These are phyloP conservation scores for Blastomyces percursus DNA, from an alignment of 2,329 filamentous ascomycete genomes.

Conservation along the genomic window DNA sequence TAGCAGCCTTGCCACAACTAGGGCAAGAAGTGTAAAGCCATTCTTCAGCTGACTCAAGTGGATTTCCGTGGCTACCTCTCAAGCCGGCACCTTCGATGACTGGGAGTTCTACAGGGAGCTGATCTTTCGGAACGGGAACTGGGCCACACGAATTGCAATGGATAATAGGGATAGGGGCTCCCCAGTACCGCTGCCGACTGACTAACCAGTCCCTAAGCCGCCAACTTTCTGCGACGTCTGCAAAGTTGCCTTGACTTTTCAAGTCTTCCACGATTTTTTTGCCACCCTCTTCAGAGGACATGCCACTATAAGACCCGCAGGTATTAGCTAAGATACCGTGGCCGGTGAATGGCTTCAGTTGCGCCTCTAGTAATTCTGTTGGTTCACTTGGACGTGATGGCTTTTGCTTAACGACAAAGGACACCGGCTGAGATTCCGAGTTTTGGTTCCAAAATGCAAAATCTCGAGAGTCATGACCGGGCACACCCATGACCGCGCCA, in stretches of 20 bases:
- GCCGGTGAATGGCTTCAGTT: slow-evolving; percentile 44
- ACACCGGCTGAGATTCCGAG: slow-evolving; percentile 47
- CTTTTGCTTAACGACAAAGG: slow-evolving; percentile 46
- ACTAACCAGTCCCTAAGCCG: slow-evolving; percentile 80
- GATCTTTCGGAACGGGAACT: slow-evolving; percentile 63
- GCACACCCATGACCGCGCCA: slow-evolving; percentile 85
- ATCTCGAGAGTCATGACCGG: slow-evolving; percentile 70
- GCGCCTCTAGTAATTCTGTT: slow-evolving; percentile 33
- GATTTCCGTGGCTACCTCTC: slow-evolving; percentile 61
- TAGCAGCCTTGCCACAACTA: slow-evolving; percentile 54
- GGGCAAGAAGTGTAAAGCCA: slow-evolving; percentile 72
- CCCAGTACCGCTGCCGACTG: slow-evolving; percentile 88
- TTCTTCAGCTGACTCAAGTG: slow-evolving; percentile 57
- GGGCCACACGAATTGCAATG: slow-evolving; percentile 68
- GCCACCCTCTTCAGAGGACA: slow-evolving; percentile 52
- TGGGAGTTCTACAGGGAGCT: slow-evolving; percentile 68
- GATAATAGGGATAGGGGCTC: slow-evolving; percentile 76
- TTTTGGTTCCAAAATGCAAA: slow-evolving; percentile 71
- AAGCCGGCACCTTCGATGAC: slow-evolving; percentile 57
- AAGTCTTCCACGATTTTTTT: slow-evolving; percentile 47
- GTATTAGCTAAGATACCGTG: slow-evolving; percentile 57
- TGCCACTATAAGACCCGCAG: slow-evolving; percentile 54
- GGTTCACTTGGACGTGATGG: slow-evolving; percentile 30
- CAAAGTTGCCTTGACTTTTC: slow-evolving; percentile 43
- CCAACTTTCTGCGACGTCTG: slow-evolving; percentile 59